Base-by-base conservation (phyloP, 257 asterid genomes). In the Cordia subcordata region DNA sequence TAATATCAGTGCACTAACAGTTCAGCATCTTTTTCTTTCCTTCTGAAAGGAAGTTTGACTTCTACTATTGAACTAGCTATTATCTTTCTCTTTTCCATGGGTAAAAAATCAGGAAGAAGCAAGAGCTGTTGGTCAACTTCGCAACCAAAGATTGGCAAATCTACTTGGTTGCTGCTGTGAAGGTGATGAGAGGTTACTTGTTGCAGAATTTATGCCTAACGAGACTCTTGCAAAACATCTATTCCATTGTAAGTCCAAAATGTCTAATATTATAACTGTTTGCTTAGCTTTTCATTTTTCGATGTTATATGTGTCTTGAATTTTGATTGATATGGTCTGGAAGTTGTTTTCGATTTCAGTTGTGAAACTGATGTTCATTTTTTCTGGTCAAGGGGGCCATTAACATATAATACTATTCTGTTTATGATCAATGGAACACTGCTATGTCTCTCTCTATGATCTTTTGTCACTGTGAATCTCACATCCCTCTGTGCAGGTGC, bases 211-310 rank as follows among this genome's bases (percentile, higher is more conserved):
- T 35, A 55, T 55, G 60, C 60, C 60, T 17, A 33, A 55, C n/a
- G 60, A 55, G 60, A 55, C 60, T 27, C 60, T 55, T 32, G 96
- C 98, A 10, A 91, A 84, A 64, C 96, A 91, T 82, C 85, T 91
- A 47, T 91, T 91, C 78, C 98, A 91, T 72, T 91, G 98, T 91
- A 79, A 88, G 98, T 75, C 54, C 21, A n/a, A n/a, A n/a, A n/a
- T n/a, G n/a, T n/a, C n/a, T 5, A 47, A n/a, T 47, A 38, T 38
- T 6, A 5, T 5, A 14, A 14, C 17, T 11, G 21, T 49, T 17
- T 17, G 8, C 23, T 49, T 9, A 3, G 54, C 22, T 17, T 16
- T 17, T 17, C 11, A 49, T 11, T 17, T 16, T 17, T 17, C 11
- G 16, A 3, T 49, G 54, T 49, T 49, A 11, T 1, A 17, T 12